Evolutionary conservation across 176 grass and related monocot genomes (phyloP).

Genomic region (Neostapfia colusana): DNA sequence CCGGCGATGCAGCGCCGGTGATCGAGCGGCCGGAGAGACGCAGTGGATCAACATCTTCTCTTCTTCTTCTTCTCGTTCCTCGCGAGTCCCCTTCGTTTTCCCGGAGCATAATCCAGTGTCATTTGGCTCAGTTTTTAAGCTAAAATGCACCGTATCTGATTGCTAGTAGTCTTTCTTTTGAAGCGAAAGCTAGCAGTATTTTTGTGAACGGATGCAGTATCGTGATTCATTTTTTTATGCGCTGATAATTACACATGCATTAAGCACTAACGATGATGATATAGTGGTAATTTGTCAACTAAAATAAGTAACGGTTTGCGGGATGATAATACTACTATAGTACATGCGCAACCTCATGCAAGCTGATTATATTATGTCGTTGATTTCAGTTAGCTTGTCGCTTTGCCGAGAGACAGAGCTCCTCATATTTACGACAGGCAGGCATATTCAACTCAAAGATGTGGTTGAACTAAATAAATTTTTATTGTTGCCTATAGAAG

Average conservation of each 20-base stretch:
- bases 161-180: not conserved
- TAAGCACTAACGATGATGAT: not conserved
- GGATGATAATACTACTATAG: not conserved
- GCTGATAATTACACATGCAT: not conserved
- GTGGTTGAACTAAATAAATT: not conserved
- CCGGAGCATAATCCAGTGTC: no score
- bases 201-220: not conserved
- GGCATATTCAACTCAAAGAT: slow-evolving; percentile 16
- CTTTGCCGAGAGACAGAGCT: slow-evolving; percentile 5
- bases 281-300: not conserved
- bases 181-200: not conserved
- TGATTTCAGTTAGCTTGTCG: slow-evolving; percentile 19
- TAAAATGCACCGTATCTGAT: not conserved
- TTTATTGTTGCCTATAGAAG: not conserved
- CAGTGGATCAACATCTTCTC: not conserved
- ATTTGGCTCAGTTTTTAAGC: not conserved
- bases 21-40: not conserved
- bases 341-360: slow-evolving; percentile 18
- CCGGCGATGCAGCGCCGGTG: not conserved
- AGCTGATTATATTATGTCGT: slow-evolving; percentile 7
- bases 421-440: not conserved
- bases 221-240: not conserved
- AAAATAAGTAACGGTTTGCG: not conserved
- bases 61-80: not conserved
- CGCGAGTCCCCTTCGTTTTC: not conserved